Evolutionary conservation across 768 basidiomycete species (phyloP), one percentile per base, ranked within the genome.

Genomic region (Leccinum olivaceopallidum): DNA sequence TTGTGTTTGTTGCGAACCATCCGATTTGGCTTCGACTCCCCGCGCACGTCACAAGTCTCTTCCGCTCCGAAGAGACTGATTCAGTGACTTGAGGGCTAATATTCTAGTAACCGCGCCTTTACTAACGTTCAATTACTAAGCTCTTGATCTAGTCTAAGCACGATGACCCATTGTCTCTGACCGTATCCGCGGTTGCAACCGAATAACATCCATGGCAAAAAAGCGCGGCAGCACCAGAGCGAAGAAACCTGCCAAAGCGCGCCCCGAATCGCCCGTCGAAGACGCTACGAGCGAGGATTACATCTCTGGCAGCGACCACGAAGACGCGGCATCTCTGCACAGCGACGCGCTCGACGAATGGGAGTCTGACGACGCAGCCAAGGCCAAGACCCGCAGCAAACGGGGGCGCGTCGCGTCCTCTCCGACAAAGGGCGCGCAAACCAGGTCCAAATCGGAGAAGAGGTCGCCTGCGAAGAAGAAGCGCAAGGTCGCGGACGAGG

Each of bases 281-380:
- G 62, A 58, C 44, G 5, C n/a, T 13, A 55, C 58, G 50, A 63
- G 53, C 54, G 69, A 62, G 22, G 65, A 59, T 36, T 26, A 51
- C 24, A 39, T 55, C 56, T 60, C 56, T 14, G 58, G 12, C 42
- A 63, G 55, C 22, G 65, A 71, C 42, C 37, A 52, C 18, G 63
- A 65, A 37, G 65, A 67, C 48, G 52, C 59, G 18, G 37, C 47
- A 37, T 73, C 72, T 14, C 36, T 75, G 12, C 72, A 81, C 60
- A 82, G 81, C 57, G 81, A 83, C 61, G 78, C 76, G 48, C 69
- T 83, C 48, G 82, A 83, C 60, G 75, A 78, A 16, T 47, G 44
- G 44, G 77, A 76, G 36, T 72, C 73, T 44, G 69, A 75, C 54
- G 60, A 58, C 18, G 64, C 63, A 14, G 28, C 3, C 12, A 53